phyloP scores from a whole-genome alignment of 225 moss, liverwort and hornwort genomes.

The Takakia lepidozioides region DNA sequence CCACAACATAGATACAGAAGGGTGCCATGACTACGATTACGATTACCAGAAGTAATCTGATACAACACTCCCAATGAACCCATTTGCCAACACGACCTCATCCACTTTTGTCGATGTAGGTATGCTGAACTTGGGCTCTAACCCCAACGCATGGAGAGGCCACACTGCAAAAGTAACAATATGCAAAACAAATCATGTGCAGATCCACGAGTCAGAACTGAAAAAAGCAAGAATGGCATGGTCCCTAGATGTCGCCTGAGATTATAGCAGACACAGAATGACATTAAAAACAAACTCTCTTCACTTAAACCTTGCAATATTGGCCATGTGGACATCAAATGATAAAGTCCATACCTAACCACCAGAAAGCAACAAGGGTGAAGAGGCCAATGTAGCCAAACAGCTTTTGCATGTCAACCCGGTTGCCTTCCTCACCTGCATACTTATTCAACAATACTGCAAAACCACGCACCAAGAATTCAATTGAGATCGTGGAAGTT shows the following conservation, averaged over 20 bases:
- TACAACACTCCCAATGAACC: slow-evolving; percentile 81
- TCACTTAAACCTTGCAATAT: too few species aligned
- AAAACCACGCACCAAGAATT: slow-evolving; percentile 1
- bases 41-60: slow-evolving; percentile 97
- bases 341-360: slow-evolving; percentile 51
- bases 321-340: too few species aligned
- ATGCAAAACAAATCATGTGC: too few species aligned
- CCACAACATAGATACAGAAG: background rate
- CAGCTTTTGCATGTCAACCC: slow-evolving; percentile 89
- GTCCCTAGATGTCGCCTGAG: too few species aligned
- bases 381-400: slow-evolving; percentile 97
- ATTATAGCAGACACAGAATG: too few species aligned
- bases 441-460: slow-evolving; percentile 86
- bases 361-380: slow-evolving; percentile 68
- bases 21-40: too few species aligned
- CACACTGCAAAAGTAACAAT: slow-evolving; percentile 53
- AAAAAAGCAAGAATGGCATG: too few species aligned
- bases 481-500: too few species aligned
- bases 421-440: slow-evolving; percentile 81
- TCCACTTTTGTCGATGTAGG: slow-evolving; percentile 74
- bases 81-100: slow-evolving; percentile 83
- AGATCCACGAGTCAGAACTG: too few species aligned
- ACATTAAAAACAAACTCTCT: too few species aligned
- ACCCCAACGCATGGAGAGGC: slow-evolving; percentile 62
- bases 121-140: slow-evolving; percentile 82